Evolutionary conservation across 1,284 basidiomycete genomes (phyloP), one percentile per base, ranked within the genome.

Genomic region (Puccinia novopanici): DNA sequence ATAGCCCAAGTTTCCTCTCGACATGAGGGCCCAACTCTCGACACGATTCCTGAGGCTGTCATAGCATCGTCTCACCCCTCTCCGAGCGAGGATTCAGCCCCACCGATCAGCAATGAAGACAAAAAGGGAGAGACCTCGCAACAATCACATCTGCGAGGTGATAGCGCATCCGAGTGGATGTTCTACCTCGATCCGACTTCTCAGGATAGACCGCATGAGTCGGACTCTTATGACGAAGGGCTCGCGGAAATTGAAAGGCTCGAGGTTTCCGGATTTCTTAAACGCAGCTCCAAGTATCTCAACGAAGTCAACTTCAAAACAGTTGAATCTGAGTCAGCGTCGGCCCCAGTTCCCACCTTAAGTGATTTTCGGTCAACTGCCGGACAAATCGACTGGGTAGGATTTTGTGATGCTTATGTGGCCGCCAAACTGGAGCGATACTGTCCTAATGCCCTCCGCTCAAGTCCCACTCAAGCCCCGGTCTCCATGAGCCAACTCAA

Each of bases 261-360:
- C 19, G 79, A 80, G 45, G 71, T 80, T 8, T 34, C 61, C 37
- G 72, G 75, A 55, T 80, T 74, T n/a, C 37, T 80, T 1, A 54
- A 50, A 67, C 30, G 71, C 19, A 63, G 71, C 22, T 80, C 79
- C 22, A 80, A 75, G 55, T 73, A 80, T 42, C 57, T 80, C n/a
- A 37, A 80, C n/a, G 50, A 80, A 50, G 63, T 80, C 15, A 45
- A 48, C 50, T 40, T 80, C 22, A 48, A 48, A 57, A 8, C 13
- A n/a, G 12, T 9, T 24, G 71, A 74, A 74, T 59, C 48, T 3
- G 22, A 54, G n/a, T 17, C 22, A 9, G 22, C 48, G n/a, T 27
- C 59, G 24, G 17, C 48, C 40, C 27, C 67, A 3, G 22, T 61
- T 24, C 77, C 77, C 13, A 54, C 59, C 13, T n/a, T 65, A 40